Percentiles rank a stretch among this genome's conserved stretches.
phyloP scores from a whole-genome alignment of 2,329 filamentous ascomycete genomes.

The Stemphylium beticola region DNA sequence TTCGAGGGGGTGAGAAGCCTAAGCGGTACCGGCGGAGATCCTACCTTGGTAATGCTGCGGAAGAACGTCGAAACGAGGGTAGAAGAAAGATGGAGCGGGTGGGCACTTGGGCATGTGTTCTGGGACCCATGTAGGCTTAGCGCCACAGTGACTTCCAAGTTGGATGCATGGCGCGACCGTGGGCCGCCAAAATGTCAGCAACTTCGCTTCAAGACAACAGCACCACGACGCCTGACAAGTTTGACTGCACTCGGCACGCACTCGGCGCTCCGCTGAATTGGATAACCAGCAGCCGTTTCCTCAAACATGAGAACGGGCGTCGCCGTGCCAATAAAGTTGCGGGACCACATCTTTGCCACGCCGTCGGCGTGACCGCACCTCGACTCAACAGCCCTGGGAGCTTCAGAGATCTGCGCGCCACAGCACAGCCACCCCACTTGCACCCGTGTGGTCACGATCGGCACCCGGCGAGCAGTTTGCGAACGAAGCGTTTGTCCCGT shows the following conservation, averaged over 20 bases:
- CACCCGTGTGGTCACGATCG: slow-evolving; percentile 20
- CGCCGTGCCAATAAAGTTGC: slow-evolving; percentile 17
- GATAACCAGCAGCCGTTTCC: slow-evolving; percentile 21
- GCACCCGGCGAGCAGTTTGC: slow-evolving; percentile 5
- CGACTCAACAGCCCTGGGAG: not conserved
- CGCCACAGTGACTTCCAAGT: slow-evolving; percentile 24
- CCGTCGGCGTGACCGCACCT: slow-evolving; percentile 30
- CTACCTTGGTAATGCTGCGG: slow-evolving; percentile 16
- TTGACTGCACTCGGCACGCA: slow-evolving; percentile 12
- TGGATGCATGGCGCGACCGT: slow-evolving; percentile 15
- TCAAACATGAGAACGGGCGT: slow-evolving; percentile 12
- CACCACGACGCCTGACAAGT: slow-evolving; percentile 12
- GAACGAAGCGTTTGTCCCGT: slow-evolving; percentile 9
- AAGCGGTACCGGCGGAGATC: slow-evolving; percentile 9
- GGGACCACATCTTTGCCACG: slow-evolving; percentile 26
- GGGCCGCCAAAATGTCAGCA: slow-evolving; percentile 14
- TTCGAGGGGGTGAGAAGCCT: not conserved
- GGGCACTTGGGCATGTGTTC: slow-evolving; percentile 14
- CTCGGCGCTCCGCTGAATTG: slow-evolving; percentile 21
- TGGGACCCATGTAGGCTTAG: slow-evolving; percentile 24
- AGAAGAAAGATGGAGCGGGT: slow-evolving; percentile 15
- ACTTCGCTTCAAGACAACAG: slow-evolving; percentile 18
- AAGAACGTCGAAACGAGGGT: slow-evolving; percentile 12
- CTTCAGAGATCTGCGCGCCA: slow-evolving; percentile 28
- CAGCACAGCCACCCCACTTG: slow-evolving; percentile 30